Base-by-base conservation (phyloP, 2,329 filamentous ascomycete genomes). In the Magnaporthales sp. region DNA sequence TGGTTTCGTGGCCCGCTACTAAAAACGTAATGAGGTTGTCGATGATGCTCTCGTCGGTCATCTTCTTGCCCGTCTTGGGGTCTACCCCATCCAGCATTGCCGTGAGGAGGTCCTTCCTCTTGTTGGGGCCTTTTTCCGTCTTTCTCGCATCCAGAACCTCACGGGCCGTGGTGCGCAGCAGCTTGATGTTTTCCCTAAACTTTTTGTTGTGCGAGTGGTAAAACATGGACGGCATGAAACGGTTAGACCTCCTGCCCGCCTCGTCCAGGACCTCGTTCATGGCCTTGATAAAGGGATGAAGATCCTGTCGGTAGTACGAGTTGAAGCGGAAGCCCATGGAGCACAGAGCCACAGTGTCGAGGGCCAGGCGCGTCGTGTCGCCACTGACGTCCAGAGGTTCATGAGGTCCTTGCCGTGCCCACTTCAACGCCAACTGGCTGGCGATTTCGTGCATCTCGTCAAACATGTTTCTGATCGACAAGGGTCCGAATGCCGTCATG, bases 291-390 rank as follows among this genome's bases (percentile, higher is more conserved):
- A 87, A 88, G 0, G 84, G 84, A 70, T 88, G 85, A 73, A 92
- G 78, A 9, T 86, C 80, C 19, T 90, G 84, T 27, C 81, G 81
- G 73, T 92, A 93, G 76, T 89, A 92, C 0, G 85, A 89, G 76
- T 92, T 92, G 81, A 92, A 92, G 22, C 90, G 86, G 68, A 83
- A 89, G 54, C 84, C 84, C 86, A 91, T 89, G n/a, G 86, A 80
- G 74, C 89, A 90, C 2, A 93, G 81, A 1, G 88, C 88, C 11
- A 93, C 82, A 0, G 89, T 90, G 73, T 93, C 90, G 2, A 93
- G 81, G 0, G 90, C 87, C 30, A 92, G 78, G n/a, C 89, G 83
- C 3, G 89, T 91, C 69, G 91, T 91, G 74, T 91, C 88, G 22
- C 31, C 38, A 2, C 46, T 24, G 27, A 58, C 38, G 24, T 58